Evolutionary conservation across 2,329 filamentous ascomycete genomes (phyloP), one percentile per base, ranked within the genome.

Genomic region (Penicillium hordei): DNA sequence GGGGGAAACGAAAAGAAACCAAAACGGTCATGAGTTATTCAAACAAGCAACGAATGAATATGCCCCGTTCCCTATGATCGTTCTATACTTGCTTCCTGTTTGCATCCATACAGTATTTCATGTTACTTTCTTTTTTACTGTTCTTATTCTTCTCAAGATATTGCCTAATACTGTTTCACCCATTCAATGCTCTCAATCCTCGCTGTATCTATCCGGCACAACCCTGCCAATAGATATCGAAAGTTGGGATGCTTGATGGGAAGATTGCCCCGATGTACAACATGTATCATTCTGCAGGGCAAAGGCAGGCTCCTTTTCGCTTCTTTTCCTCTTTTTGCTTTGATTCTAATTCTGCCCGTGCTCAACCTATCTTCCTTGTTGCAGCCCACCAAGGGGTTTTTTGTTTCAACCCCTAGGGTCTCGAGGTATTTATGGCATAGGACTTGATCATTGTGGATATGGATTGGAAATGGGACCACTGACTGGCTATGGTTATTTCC

Each of bases 21-120:
- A 29, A 52, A 42, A 13, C 60, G 62, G 60, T 63, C 60, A 66
- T 65, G 66, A 65, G 53, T 60, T 65, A 64, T 62, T 65, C 63
- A 40, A 52, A 42, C 62, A 58, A 64, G 60, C 66, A 66, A 69
- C 62, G 67, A 67, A 68, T 67, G 65, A 64, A 67, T 66, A 68
- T 61, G 65, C 58, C 64, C 58, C 61, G 50, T 62, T 57, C 58
- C 53, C 55, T 58, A 61, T 62, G 59, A 63, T 51, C 38, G 45
- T 51, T 44, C 21, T 43, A 54, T 52, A 52, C 44, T 48, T 60
- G 46, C 33, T 57, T 55, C 48, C 56, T 50, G 52, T 54, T 34
- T 60, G 57, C 59, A 59, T 63, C 38, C 52, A 64, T 54, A 49
- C 52, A 48, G 34, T 57, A 33, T 56, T 48, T 60, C 53, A 38